Evolutionary conservation across 2,329 filamentous ascomycete species (phyloP).

Genomic region (Fusarium denticulatum): DNA sequence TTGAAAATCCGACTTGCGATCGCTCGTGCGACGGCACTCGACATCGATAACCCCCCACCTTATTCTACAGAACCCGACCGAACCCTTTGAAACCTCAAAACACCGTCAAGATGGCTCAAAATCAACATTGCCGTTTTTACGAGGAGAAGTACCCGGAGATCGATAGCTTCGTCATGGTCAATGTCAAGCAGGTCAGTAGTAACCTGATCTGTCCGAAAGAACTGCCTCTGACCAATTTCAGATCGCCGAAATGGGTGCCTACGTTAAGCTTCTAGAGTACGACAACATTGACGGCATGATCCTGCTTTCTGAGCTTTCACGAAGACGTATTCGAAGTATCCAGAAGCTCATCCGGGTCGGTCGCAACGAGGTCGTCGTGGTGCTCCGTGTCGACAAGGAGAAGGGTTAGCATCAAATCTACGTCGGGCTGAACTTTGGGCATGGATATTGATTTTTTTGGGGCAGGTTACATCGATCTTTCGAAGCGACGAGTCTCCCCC

Average conservation of each 20-base stretch:
- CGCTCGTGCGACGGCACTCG: conserved; percentile 40
- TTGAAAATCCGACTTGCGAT: conserved; percentile 32
- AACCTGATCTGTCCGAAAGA: conserved; percentile 13
- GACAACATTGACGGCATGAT: conserved; percentile 99
- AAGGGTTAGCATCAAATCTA: conserved; percentile 70
- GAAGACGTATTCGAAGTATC: conserved; percentile 97
- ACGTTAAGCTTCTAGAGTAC: conserved; percentile 99
- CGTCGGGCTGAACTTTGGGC: conserved; percentile 25
- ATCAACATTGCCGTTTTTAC: conserved; percentile 93
- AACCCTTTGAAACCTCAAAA: conserved; percentile 41
- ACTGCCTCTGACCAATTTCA: conserved; percentile 50
- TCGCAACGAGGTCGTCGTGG: conserved; percentile 97
- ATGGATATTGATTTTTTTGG: conserved; percentile 33
- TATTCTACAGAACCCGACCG: conserved; percentile 38
- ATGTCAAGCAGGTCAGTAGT: conserved; percentile 87
- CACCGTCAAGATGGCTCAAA: conserved; percentile 82
- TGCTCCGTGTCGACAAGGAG: conserved; percentile 98
- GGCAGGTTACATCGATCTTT: conserved; percentile 91
- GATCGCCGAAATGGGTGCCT: conserved; percentile 99
- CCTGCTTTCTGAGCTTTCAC: conserved; percentile 93
- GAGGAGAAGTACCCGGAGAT: conserved; percentile 96
- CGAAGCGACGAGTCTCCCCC: conserved; percentile 95
- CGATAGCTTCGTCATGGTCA: conserved; percentile 99
- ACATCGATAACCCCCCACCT: conserved; percentile 45
- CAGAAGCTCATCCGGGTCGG: conserved; percentile 99